A percentile compares a stretch with the other conserved stretches of the same genome.
These are phyloP conservation scores for Echeveria elegans DNA, from an alignment of 164 flowering plant species.

Conservation along the genomic window DNA sequence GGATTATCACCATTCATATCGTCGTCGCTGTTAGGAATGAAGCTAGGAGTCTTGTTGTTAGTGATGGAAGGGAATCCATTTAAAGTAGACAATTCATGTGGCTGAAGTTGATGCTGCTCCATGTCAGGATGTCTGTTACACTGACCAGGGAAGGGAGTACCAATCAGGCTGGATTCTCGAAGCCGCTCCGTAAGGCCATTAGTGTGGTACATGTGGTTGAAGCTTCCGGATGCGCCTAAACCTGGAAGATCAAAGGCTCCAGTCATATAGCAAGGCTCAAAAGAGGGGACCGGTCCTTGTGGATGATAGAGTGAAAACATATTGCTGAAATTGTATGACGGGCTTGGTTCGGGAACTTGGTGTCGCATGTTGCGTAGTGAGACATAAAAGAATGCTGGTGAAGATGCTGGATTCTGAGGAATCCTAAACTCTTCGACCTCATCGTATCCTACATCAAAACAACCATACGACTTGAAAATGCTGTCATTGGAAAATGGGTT, in stretches of 20 bases:
- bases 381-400: no score
- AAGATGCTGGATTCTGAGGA: background rate
- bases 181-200: no score
- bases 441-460: background rate
- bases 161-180: no score
- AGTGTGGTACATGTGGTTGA: background rate
- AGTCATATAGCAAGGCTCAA: no score
- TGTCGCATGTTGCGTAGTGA: no score
- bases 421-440: background rate
- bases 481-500: background rate
- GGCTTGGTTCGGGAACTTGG: no score
- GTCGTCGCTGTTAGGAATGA: background rate
- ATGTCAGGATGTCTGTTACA: background rate
- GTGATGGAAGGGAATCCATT: background rate
- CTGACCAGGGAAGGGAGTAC: no score
- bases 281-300: no score
- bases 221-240: background rate
- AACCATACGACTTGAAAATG: background rate
- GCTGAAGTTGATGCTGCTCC: background rate
- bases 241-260: no score
- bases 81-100: background rate
- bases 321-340: no score
- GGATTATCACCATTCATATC: background rate
- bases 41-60: background rate
- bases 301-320: no score